These are phyloP conservation scores for Neofusicoccum sp. DNA, from an alignment of 2,329 filamentous ascomycete species.

Conservation along the genomic window DNA sequence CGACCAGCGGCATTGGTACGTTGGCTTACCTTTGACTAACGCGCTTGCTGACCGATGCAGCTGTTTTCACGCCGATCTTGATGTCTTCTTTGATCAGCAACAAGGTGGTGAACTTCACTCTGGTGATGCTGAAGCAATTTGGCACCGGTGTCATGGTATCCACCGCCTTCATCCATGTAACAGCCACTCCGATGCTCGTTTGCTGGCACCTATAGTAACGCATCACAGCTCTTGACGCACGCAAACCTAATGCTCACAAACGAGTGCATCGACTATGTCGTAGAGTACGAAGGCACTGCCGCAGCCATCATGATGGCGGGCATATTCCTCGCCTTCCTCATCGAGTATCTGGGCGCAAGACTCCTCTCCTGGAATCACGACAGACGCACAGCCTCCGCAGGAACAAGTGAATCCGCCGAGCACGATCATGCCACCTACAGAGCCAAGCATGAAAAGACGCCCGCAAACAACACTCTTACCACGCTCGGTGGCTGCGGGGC, in stretches of 20 bases:
- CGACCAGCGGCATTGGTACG: conserved; percentile 63
- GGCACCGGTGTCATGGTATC: conserved; percentile 71
- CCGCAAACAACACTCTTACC: neutral
- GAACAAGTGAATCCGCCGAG: neutral
- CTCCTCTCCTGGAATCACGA: neutral
- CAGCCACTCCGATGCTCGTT: neutral
- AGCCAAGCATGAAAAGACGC: conserved; percentile 24
- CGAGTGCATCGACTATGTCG: conserved; percentile 59
- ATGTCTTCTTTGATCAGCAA: conserved; percentile 57
- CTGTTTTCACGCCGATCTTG: conserved; percentile 65
- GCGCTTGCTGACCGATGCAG: neutral
- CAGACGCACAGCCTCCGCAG: neutral
- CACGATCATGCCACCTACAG: conserved; percentile 26
- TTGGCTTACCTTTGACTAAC: neutral
- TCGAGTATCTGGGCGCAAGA: conserved; percentile 60
- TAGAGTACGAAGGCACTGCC: conserved; percentile 67
- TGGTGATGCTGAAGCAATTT: conserved; percentile 68
- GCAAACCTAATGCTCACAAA: conserved; percentile 71
- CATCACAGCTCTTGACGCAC: conserved; percentile 66
- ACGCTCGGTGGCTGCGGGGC: conserved; percentile 47
- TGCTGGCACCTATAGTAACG: neutral
- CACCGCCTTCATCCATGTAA: conserved; percentile 67
- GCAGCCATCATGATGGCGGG: conserved; percentile 73
- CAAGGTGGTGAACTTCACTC: conserved; percentile 48
- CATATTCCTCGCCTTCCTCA: conserved; percentile 67